Evolutionary conservation across 83 land plant genomes (phyloP), one percentile per base, ranked within the genome.

Genomic region (Diphasiastrum complanatum): DNA sequence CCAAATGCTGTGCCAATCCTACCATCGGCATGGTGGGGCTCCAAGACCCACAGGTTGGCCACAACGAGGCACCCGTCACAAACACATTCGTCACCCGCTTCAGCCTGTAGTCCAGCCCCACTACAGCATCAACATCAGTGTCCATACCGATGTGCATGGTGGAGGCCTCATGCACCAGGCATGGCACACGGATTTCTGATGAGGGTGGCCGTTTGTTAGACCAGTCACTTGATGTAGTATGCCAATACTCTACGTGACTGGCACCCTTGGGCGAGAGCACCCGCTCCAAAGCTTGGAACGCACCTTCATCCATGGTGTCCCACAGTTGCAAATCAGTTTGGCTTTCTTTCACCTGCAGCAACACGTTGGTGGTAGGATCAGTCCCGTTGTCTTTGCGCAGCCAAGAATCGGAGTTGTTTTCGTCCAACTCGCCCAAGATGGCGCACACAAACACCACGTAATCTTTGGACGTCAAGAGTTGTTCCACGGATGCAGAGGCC

Each of bases 361-460:
- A 5, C 18, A 49, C 19, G 52, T 49, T 49, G 10, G 52, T 49
- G 12, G 52, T 49, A 14, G 52, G 52, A 49, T 49, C 52, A 10
- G 5, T 51, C 22, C 63, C 64, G 28, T 61, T 26, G 5, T 22
- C 33, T 27, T 50, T 48, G n/a, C 28, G 19, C 4, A 50, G 18
- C 64, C 64, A 61, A 23, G 26, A 49, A 18, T 58, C 19, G 10
- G 63, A n/a, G 29, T 50, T 50, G 64, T 61, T 25, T 5, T 11
- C 19, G 8, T 32, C 38, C 29, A 51, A 27, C 64, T 61, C 64
- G 23, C 64, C 64, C 63, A 61, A 23, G 4, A 50, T 29, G 2
- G 64, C 64, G 19, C 62, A 61, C 62, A 61, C 64, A 61, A 61
- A 61, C 28, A 61, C 62, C 12, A 61, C 63, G 29, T 61, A 61